phyloP scores from a whole-genome alignment of 345 rosid species.

The Pugionium dolabratum region DNA sequence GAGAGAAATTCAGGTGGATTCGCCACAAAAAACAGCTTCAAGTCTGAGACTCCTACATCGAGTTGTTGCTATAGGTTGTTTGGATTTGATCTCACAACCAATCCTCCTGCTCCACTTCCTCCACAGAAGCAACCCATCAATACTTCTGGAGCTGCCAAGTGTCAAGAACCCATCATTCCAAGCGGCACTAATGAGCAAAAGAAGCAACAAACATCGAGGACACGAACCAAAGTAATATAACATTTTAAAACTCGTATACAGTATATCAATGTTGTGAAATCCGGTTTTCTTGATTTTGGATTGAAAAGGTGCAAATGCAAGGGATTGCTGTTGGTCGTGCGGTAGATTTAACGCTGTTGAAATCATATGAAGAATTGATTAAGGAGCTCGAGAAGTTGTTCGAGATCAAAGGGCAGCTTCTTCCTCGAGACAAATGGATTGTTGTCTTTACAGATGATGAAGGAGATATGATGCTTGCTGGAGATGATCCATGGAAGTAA shows the following conservation, averaged over 20 bases:
- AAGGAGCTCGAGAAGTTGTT: conserved; percentile 65
- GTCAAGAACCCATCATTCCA: conserved; percentile 43
- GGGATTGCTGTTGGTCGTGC: conserved; percentile 79
- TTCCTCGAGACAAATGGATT: conserved; percentile 52
- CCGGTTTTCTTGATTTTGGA: not conserved
- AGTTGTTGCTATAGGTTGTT: conserved; percentile 52
- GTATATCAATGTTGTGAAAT: not conserved
- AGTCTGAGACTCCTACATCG: conserved; percentile 42
- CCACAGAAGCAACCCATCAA: conserved; percentile 37
- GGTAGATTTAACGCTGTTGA: conserved; percentile 55
- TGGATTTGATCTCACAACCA: conserved; percentile 59
- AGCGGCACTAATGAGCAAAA: conserved; percentile 39
- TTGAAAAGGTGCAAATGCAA: conserved; percentile 73
- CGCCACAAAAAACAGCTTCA: conserved; percentile 43
- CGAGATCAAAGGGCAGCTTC: conserved; percentile 63
- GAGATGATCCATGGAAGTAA: conserved; percentile 81
- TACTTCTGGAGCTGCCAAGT: conserved; percentile 37
- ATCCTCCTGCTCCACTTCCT: conserved; percentile 22
- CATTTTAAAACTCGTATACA: not conserved
- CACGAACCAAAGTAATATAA: conserved; percentile 35
- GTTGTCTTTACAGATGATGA: conserved; percentile 69
- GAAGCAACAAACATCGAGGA: conserved; percentile 44
- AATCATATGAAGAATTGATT: conserved; percentile 54
- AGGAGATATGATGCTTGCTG: conserved; percentile 76
- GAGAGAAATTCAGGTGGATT: conserved; percentile 41